Conservation (phyloP, 805 yeast genomes). For the Debaryomyces castellii region DNA sequence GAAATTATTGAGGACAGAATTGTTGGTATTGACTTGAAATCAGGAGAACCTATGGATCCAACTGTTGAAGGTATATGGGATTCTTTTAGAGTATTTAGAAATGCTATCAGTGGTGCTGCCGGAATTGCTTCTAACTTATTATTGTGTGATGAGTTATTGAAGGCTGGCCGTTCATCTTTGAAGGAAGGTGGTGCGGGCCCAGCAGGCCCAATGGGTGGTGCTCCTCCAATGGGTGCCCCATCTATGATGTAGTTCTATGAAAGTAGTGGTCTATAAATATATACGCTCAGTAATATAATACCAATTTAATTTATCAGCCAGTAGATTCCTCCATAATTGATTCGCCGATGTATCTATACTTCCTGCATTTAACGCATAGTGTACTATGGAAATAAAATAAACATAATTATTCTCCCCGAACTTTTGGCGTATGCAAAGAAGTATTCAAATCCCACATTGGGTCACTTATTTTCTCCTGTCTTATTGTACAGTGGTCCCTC, state of each 20-base stretch:
- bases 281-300: not conserved
- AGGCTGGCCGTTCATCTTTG: constrained; percentile 94
- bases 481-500: too few species aligned
- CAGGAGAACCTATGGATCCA: constrained; percentile 97
- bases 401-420: too few species aligned
- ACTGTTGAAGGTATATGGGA: constrained; percentile 95
- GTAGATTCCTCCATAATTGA: too few species aligned
- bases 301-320: not conserved
- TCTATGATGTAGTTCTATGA: constrained; percentile 9
- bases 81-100: constrained; percentile 89
- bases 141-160: constrained; percentile 91
- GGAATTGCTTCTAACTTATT: constrained; percentile 91
- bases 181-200: constrained; percentile 51
- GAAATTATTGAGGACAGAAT: constrained; percentile 76
- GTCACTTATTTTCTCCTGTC: too few species aligned
- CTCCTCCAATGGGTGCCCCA: constrained; percentile 18
- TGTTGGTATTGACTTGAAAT: constrained; percentile 85
- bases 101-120: constrained; percentile 87
- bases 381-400: too few species aligned
- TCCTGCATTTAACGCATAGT: too few species aligned
- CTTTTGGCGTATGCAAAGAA: too few species aligned
- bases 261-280: not conserved
- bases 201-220: constrained; percentile 19
- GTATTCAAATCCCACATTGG: too few species aligned
- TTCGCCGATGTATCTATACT: too few species aligned